Base-by-base conservation (phyloP, 768 basidiomycete genomes). In the Termitomyces heimii region DNA sequence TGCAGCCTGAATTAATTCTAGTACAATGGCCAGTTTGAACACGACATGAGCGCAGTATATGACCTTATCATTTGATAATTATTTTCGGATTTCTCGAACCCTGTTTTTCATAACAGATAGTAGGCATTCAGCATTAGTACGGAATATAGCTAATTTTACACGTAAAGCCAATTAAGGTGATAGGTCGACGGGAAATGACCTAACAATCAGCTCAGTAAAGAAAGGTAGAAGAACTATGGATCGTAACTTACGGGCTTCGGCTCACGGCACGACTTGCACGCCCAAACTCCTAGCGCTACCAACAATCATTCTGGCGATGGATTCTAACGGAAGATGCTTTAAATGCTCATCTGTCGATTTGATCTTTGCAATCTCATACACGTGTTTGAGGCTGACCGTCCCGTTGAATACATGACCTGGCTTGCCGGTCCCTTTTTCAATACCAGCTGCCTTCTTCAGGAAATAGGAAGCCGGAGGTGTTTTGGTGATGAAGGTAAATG, bases 301-400 rank as follows among this genome's bases (percentile, higher is more conserved):
- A 62, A 97, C 76, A 61, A 98, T 79, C 70, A 90, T 91, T 67
- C 87, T 87, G 29, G 92, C 88, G 52, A 99, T 88, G 64, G 85
- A 84, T 77, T 97, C 91, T 61, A 96, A 78, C 61, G 85, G 83
- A 62, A 97, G 79, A 68, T 89, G 89, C 75, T 83, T 89, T 78
- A 97, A 76, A 70, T 93, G 88, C 61, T 88, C 88, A 75, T 99
- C 97, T 67, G 81, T 83, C 53, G 84, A 81, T 77, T 99, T 99
- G 72, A 99, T 90, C 81, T 92, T 96, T 37, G 96, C 93, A 69
- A 99, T 97, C 79, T 98, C 97, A 73, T 94, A 98, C 69, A 98
- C 82, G 78, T 98, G 95, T 79, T 99, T 99, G 66, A 98, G 81
- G 68, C 83, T 90, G 70, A 98, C 80, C 46, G 89, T 93, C 50